Evolutionary conservation across 2,329 filamentous ascomycete genomes (phyloP).

Genomic region (Stenocarpella maydis): DNA sequence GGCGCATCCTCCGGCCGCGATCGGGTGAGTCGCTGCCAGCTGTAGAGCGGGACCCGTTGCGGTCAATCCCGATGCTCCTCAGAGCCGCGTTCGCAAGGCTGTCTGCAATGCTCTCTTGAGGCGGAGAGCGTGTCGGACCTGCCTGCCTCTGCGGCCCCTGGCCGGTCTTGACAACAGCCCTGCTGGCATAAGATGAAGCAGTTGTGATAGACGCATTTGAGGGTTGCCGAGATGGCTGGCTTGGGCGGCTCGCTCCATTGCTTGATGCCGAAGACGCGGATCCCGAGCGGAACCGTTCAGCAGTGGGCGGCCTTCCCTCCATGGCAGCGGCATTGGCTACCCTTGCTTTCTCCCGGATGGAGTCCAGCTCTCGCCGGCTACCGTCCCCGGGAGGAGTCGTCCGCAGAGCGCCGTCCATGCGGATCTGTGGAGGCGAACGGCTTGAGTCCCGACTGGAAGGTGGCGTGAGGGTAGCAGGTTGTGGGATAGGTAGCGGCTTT

Average conservation of each 20-base stretch:
- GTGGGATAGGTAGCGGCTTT: constrained; percentile 27
- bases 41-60: constrained; percentile 19
- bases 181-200: constrained; percentile 13
- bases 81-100: constrained; percentile 24
- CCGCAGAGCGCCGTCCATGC: constrained; percentile 29
- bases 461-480: constrained; percentile 32
- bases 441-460: constrained; percentile 34
- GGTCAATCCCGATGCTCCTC: constrained; percentile 32
- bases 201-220: constrained; percentile 26
- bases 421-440: constrained; percentile 32
- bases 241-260: constrained; percentile 13
- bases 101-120: constrained; percentile 27
- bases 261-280: constrained; percentile 31
- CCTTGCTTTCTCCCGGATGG: constrained; percentile 33
- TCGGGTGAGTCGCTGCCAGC: not conserved
- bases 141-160: constrained; percentile 20
- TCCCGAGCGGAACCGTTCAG: constrained; percentile 32
- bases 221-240: constrained; percentile 30
- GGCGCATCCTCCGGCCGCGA: constrained; percentile 29
- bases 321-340: constrained; percentile 22
- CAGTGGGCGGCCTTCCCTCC: constrained; percentile 13
- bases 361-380: constrained; percentile 34
- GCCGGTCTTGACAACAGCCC: constrained; percentile 23
- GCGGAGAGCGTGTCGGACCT: constrained; percentile 21
- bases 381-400: constrained; percentile 33